Evolutionary conservation across 1,284 basidiomycete genomes (phyloP).

Genomic region (Cutaneotrichosporon daszewskae): DNA sequence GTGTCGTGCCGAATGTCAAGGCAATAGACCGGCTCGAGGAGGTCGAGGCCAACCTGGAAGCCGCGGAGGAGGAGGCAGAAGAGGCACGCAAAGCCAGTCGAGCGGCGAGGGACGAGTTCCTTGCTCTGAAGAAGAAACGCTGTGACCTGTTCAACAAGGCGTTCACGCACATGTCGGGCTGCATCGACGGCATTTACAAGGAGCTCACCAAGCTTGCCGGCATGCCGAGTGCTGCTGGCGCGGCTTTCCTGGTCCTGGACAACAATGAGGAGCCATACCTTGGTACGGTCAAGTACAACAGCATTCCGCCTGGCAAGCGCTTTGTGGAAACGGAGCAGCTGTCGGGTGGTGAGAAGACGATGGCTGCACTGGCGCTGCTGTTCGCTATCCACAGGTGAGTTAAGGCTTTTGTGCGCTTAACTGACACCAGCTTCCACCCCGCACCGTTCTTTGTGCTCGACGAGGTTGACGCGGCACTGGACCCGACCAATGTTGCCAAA

Average conservation of each 20-base stretch:
- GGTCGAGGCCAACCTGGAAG: conserved; percentile 62
- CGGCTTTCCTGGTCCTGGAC: conserved; percentile 91
- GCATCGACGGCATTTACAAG: conserved; percentile 95
- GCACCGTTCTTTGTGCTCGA: conserved; percentile 98
- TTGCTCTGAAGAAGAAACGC: conserved; percentile 77
- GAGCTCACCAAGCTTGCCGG: conserved; percentile 92
- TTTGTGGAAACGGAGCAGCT: conserved; percentile 99
- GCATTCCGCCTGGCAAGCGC: conserved; percentile 98
- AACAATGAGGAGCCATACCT: conserved; percentile 97
- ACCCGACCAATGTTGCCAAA: conserved; percentile 91
- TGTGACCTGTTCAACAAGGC: conserved; percentile 92
- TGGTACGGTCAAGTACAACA: conserved; percentile 94
- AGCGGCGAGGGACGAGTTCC: conserved; percentile 81
- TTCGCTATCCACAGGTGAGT: conserved; percentile 89
- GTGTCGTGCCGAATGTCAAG: conserved; percentile 94
- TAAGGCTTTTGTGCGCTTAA: neutral
- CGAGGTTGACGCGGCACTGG: conserved; percentile 94
- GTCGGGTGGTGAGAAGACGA: conserved; percentile 97
- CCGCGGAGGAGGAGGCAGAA: conserved; percentile 56
- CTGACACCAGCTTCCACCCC: conserved; percentile 74
- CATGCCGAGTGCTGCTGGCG: conserved; percentile 70
- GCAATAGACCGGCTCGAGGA: conserved; percentile 92
- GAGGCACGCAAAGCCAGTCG: conserved; percentile 69
- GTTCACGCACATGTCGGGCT: conserved; percentile 89
- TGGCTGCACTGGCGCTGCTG: conserved; percentile 88